Conservation (phyloP, 2,329 filamentous ascomycete species). For the Alternaria hordeiaustralica region DNA sequence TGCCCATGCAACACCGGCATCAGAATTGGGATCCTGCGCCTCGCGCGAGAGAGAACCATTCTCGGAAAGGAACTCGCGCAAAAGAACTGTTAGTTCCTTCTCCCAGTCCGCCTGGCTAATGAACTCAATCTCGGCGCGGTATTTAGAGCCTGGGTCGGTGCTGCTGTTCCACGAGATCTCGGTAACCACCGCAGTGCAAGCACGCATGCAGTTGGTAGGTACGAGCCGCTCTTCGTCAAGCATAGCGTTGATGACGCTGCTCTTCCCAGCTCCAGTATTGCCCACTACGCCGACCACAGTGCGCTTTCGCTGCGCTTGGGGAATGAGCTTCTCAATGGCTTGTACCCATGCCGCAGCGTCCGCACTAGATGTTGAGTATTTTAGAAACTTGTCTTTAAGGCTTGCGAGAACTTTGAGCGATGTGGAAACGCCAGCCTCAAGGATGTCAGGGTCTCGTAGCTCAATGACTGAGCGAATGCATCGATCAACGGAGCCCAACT, state of each 20-base stretch:
- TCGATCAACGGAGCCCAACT: conserved; percentile 11
- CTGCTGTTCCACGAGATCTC: conserved; percentile 65
- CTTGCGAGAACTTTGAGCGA: conserved; percentile 47
- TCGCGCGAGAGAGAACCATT: conserved; percentile 50
- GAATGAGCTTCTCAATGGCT: conserved; percentile 51
- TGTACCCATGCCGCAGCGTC: conserved; percentile 52
- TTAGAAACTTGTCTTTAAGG: conserved; percentile 42
- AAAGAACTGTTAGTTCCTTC: conserved; percentile 58
- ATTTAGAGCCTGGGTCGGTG: conserved; percentile 48
- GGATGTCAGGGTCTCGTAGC: conserved; percentile 38
- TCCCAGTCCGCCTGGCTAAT: conserved; percentile 61
- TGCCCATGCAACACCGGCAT: conserved; percentile 57
- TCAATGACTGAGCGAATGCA: conserved; percentile 44
- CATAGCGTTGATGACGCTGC: conserved; percentile 67
- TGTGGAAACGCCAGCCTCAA: conserved; percentile 50
- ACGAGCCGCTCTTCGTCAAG: conserved; percentile 66
- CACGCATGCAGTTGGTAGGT: conserved; percentile 65
- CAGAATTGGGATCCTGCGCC: conserved; percentile 51
- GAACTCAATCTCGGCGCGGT: conserved; percentile 66
- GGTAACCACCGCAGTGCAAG: conserved; percentile 67
- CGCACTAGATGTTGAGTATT: conserved; percentile 15
- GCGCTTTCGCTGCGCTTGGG: conserved; percentile 49
- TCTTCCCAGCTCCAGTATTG: conserved; percentile 68
- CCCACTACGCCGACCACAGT: conserved; percentile 66
- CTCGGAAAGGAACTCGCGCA: conserved; percentile 56